Conservation (phyloP, 768 basidiomycete species). For the Boletus rex-veris region DNA sequence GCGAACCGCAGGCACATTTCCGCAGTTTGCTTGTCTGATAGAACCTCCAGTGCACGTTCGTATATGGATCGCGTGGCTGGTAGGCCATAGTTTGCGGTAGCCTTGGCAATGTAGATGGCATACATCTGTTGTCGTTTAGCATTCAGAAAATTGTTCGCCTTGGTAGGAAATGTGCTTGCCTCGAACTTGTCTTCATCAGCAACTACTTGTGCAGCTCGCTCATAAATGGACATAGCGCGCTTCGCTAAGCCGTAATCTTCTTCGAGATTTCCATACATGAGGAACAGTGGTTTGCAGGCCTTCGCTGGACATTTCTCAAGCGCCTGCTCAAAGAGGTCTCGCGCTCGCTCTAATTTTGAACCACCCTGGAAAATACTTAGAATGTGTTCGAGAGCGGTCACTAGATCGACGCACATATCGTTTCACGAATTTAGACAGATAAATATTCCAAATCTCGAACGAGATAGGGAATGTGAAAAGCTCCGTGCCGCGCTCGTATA, state of each 20-base stretch:
- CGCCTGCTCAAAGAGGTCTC: constrained; percentile 97
- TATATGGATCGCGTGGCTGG: constrained; percentile 97
- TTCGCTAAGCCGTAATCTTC: constrained; percentile 95
- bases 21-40: constrained; percentile 92
- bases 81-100: constrained; percentile 90
- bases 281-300: constrained; percentile 89
- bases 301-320: constrained; percentile 95
- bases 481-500: constrained; percentile 96
- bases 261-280: constrained; percentile 95
- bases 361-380: constrained; percentile 59
- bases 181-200: constrained; percentile 92
- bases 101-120: constrained; percentile 96
- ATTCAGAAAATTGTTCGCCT: not conserved
- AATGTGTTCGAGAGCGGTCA: not conserved
- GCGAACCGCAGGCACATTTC: constrained; percentile 98
- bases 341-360: constrained; percentile 89
- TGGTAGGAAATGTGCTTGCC: constrained; percentile 42
- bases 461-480: constrained; percentile 97
- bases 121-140: constrained; percentile 64
- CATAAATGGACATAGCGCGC: constrained; percentile 93
- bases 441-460: constrained; percentile 99
- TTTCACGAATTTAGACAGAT: constrained; percentile 93
- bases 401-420: constrained; percentile 69
- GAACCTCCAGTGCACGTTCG: constrained; percentile 87
- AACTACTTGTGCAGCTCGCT: constrained; percentile 85